phyloP scores from a whole-genome alignment of 208 protist species.

The Balamuthia mandrillaris region DNA sequence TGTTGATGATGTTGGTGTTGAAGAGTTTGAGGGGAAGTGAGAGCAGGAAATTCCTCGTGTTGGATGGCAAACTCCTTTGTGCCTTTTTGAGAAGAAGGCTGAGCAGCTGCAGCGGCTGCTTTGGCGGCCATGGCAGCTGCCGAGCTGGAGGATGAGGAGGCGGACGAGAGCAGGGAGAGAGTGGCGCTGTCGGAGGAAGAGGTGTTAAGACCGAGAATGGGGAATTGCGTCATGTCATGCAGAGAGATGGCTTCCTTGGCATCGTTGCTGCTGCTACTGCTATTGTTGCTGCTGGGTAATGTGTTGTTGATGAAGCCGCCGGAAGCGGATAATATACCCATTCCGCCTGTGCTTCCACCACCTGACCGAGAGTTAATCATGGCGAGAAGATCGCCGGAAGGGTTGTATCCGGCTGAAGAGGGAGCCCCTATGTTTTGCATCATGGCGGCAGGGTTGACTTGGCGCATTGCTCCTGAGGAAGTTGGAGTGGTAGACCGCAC shows the following conservation, averaged over 20 bases:
- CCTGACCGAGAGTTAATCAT: too few species aligned
- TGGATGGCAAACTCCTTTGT: too few species aligned
- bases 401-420: not conserved
- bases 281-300: not conserved
- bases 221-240: constrained; percentile 27
- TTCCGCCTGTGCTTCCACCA: too few species aligned
- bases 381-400: constrained; percentile 3
- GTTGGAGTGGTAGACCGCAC: not conserved
- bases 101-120: too few species aligned
- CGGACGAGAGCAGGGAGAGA: too few species aligned
- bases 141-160: too few species aligned
- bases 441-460: not conserved
- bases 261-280: not conserved
- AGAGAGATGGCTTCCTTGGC: not conserved
- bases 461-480: not conserved
- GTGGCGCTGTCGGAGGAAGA: too few species aligned
- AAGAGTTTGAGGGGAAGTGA: too few species aligned
- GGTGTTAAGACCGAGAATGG: not conserved
- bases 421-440: not conserved
- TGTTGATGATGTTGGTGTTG: too few species aligned
- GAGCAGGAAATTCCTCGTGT: too few species aligned
- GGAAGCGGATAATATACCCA: not conserved
- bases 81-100: too few species aligned
- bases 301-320: not conserved
- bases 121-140: too few species aligned